phyloP scores from a whole-genome alignment of 1,284 basidiomycete genomes.

The Takashimella koratensis region DNA sequence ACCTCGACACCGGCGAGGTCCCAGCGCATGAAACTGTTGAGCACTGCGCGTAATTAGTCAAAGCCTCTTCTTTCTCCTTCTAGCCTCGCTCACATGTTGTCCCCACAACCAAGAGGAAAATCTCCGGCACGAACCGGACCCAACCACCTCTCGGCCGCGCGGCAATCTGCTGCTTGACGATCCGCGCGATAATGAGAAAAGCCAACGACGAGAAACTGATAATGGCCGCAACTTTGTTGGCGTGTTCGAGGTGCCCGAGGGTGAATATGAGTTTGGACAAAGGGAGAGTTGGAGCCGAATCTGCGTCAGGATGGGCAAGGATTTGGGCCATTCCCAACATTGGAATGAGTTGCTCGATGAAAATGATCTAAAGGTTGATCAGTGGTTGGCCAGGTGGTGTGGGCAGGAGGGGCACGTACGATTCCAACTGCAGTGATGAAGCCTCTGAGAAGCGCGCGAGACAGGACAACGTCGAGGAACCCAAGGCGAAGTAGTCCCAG shows the following conservation, averaged over 20 bases:
- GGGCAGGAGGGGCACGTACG: conserved; percentile 21
- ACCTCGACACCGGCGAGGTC: conserved; percentile 73
- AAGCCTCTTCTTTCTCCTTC: conserved; percentile 2
- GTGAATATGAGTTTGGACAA: conserved; percentile 74
- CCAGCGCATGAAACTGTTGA: conserved; percentile 71
- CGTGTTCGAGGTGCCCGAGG: conserved; percentile 60
- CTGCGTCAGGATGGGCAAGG: conserved; percentile 56
- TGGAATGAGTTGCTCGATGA: conserved; percentile 60
- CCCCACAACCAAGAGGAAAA: conserved; percentile 68
- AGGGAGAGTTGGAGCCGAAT: conserved; percentile 48
- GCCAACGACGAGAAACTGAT: conserved; percentile 66
- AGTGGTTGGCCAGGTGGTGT: background rate
- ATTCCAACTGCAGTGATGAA: conserved; percentile 57
- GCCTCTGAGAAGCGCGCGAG: conserved; percentile 74
- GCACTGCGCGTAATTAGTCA: conserved; percentile 51
- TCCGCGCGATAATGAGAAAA: conserved; percentile 59
- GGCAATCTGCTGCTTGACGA: conserved; percentile 53
- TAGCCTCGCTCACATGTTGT: conserved; percentile 67
- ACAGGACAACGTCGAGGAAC: conserved; percentile 92
- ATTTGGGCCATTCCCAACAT: conserved; percentile 64
- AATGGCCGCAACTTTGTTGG: conserved; percentile 64
- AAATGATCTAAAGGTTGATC: conserved; percentile 47
- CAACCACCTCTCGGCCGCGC: conserved; percentile 53
- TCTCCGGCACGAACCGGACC: conserved; percentile 79
- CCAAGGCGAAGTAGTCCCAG: conserved; percentile 85